phyloP scores from a whole-genome alignment of 2,329 filamentous ascomycete genomes.

The Fusarium miscanthi region DNA sequence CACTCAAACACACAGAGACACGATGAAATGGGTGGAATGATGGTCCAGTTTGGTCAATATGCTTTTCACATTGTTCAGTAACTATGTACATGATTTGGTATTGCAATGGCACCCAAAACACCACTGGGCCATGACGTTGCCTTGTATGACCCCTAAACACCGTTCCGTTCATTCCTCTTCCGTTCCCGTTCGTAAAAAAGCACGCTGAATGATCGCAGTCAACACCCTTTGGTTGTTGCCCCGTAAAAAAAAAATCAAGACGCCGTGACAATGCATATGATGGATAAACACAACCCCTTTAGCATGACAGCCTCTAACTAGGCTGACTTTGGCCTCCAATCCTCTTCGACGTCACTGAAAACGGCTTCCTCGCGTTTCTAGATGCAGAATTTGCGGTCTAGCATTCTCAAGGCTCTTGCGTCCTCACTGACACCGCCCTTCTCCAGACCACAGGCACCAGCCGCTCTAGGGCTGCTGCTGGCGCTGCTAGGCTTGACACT shows the following conservation, averaged over 20 bases:
- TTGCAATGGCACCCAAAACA: conserved; percentile 29
- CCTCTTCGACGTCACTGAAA: neutral
- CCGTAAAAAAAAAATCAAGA: conserved; percentile 40
- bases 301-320: neutral
- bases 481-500: conserved; percentile 59
- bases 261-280: conserved; percentile 44
- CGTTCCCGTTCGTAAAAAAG: conserved; percentile 34
- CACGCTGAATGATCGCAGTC: conserved; percentile 42
- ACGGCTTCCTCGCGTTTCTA: conserved; percentile 20
- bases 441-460: conserved; percentile 44
- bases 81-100: conserved; percentile 34
- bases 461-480: conserved; percentile 53
- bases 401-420: conserved; percentile 70
- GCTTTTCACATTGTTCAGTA: conserved; percentile 27
- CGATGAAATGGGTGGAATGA: neutral
- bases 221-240: conserved; percentile 31
- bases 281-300: conserved; percentile 26
- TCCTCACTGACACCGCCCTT: conserved; percentile 68
- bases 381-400: conserved; percentile 68
- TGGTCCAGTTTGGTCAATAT: conserved; percentile 15
- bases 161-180: conserved; percentile 28
- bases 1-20: conserved; percentile 3
- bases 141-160: conserved; percentile 27
- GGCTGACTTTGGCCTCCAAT: neutral
- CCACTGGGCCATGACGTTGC: conserved; percentile 14